Evolutionary conservation across 345 rosid species (phyloP), one percentile per base, ranked within the genome.

Genomic region (Aquilaria sinensis): DNA sequence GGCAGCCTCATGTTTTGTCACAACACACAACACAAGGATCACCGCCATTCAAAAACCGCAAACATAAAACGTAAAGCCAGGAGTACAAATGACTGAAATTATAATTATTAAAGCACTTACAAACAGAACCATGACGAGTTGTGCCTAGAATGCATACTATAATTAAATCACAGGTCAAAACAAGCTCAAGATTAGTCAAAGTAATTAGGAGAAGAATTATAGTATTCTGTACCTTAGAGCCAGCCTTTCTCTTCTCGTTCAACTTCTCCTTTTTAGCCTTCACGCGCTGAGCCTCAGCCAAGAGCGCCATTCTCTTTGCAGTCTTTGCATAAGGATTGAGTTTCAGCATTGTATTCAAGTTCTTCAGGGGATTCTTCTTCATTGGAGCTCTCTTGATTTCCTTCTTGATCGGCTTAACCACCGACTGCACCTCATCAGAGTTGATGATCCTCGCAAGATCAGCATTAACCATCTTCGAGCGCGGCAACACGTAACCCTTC

Each of bases 261-360:
- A 93, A 86, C 78, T 93, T 93, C 90, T 93, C 98, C 83, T 90
- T 89, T 91, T 93, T 93, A 13, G 96, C 56, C 78, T 93, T 87
- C 12, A 93, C 87, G 4, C 97, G 86, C 70, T 90, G 83, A 7
- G 84, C 90, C 78, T 93, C 98, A 10, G 98, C 97, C 78, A 93
- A 72, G 6, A 93, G 77, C 1, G 98, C 67, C 98, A 87, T 93
- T 74, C 98, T 84, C 90, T 77, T 84, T 0, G 98, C 97, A 4
- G 98, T 88, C 80, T 89, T 93, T 1, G 98, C 98, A 68, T 90
- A 93, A 0, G 97, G 98, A 60, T 93, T 93, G 23, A 93, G 72
- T 81, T 75, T 90, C 47, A 93, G 50, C 98, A 93, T 81, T 3
- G 79, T 78, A 68, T 87, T 85, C 53, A 87, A 58, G 31, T 93